Evolutionary conservation across 345 rosid species (phyloP), one percentile per base, ranked within the genome.

Genomic region (Draba incana): DNA sequence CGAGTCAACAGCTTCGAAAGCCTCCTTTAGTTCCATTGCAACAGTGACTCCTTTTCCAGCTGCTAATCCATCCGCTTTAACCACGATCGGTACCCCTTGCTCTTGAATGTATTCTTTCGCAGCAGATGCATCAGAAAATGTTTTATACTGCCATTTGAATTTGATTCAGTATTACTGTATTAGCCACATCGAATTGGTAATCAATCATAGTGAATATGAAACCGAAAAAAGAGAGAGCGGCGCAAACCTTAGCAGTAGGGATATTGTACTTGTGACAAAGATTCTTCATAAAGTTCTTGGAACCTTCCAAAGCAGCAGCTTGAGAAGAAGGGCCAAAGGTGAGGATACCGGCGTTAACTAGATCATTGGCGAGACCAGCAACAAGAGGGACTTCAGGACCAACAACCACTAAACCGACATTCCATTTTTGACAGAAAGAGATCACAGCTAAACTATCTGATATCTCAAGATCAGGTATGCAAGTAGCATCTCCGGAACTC

Each of bases 291-390:
- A 90, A 91, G 79, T 86, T 80, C 79, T 94, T 94, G 56, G 99
- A 94, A 68, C 99, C 97, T 86, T 94, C 97, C 72, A 94, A 69
- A 57, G 95, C 96, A 62, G 97, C 99, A 45, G 99, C 99, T 81
- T 91, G 88, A 7, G 92, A 87, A 33, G 99, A 91, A 51, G 96
- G 96, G 7, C 99, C 99, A 64, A 91, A 91, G 10, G 96, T 82
- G 33, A 91, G 95, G 46, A 91, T 86, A 45, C 90, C 82, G 6
- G 85, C 89, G 56, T 82, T 74, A 16, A 77, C 84, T 11, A 93
- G 71, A 71, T 88, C 88, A 81, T 88, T 93, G 10, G 85, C 84
- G 41, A 94, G 92, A 44, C 97, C 99, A 0, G 92, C 81, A 77
- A 94, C 97, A 59, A 94, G 86, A 53, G 97, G 95, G 71, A 88